Percentiles rank a stretch among this genome's conserved stretches.
These are phyloP conservation scores for Haematococcus lacustris DNA, from an alignment of 139 green algal species.

Conservation along the genomic window DNA sequence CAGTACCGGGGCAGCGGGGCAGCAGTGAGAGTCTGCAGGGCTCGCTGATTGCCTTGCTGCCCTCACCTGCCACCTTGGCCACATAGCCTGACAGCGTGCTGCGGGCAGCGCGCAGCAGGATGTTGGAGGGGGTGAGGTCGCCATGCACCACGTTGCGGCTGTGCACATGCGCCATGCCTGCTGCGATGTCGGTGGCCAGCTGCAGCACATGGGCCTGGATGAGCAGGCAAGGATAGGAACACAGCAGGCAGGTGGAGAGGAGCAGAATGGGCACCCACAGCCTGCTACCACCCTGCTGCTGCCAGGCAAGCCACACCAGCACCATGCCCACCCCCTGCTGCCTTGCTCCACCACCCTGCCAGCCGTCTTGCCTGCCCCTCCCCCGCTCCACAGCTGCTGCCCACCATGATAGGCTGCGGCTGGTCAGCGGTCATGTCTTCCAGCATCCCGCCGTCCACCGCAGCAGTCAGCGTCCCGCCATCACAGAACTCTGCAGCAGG, in stretches of 20 bases:
- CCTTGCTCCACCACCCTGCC: too few relatives aligned
- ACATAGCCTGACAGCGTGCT: not conserved
- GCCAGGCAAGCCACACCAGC: too few relatives aligned
- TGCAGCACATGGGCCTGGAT: not conserved
- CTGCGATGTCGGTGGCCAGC: conserved; percentile 16
- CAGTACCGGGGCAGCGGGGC: too few relatives aligned
- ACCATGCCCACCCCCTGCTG: too few relatives aligned
- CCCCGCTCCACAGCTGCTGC: too few relatives aligned
- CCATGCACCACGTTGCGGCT: conserved; percentile 28
- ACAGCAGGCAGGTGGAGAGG: too few relatives aligned
- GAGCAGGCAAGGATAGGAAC: too few relatives aligned
- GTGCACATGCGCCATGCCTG: conserved; percentile 35
- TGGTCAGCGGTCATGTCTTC: not conserved
- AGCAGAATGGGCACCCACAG: too few relatives aligned
- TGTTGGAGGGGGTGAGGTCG: conserved; percentile 34
- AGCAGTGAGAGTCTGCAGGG: too few relatives aligned
- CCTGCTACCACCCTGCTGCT: too few relatives aligned
- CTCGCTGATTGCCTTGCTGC: too few relatives aligned
- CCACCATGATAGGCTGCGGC: not conserved
- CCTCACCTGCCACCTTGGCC: not conserved
- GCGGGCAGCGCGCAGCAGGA: conserved; percentile 13
- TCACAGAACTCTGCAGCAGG: conserved; percentile 23
- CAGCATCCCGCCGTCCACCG: conserved; percentile 7
- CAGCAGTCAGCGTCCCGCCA: conserved; percentile 8
- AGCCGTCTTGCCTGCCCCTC: too few relatives aligned